Percentiles rank a stretch among this genome's conserved stretches.
Conservation (phyloP, 768 basidiomycete genomes). For the Clitopilus hobsonii region DNA sequence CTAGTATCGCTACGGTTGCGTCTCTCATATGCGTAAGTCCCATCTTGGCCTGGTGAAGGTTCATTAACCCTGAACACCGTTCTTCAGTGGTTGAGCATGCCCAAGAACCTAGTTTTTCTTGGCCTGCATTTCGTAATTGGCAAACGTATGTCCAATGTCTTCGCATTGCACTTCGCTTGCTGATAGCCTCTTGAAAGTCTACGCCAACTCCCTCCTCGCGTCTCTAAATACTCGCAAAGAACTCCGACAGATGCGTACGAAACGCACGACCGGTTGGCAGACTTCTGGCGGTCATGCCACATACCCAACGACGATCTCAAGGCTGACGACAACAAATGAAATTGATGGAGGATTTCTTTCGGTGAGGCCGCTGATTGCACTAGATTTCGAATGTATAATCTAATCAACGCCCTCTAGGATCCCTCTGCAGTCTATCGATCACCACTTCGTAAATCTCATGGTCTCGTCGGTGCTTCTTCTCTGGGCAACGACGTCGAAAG, state of each 20-base stretch:
- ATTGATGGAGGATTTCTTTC: not conserved
- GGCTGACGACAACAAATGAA: not conserved
- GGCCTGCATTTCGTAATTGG: constrained; percentile 44
- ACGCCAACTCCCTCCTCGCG: constrained; percentile 30
- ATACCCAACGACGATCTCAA: not conserved
- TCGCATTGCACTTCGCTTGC: not conserved
- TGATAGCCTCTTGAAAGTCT: constrained; percentile 16
- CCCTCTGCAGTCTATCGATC: not conserved
- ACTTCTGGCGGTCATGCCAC: not conserved
- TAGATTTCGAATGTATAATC: no score
- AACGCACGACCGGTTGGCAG: not conserved
- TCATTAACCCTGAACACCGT: not conserved
- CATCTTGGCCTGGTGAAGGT: not conserved
- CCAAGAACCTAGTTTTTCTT: constrained; percentile 36
- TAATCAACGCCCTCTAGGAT: not conserved
- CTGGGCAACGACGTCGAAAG: not conserved
- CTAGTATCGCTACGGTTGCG: constrained; percentile 33
- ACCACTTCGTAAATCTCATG: not conserved
- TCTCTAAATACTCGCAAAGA: constrained; percentile 26
- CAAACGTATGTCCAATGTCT: constrained; percentile 28
- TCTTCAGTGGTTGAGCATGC: constrained; percentile 37
- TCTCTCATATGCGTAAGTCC: constrained; percentile 37
- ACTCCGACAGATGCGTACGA: constrained; percentile 16
- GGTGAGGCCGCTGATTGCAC: not conserved
- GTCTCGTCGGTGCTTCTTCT: not conserved